These are phyloP conservation scores for Domatiomyces globalis DNA, from an alignment of 2,329 filamentous ascomycete species.

Conservation along the genomic window DNA sequence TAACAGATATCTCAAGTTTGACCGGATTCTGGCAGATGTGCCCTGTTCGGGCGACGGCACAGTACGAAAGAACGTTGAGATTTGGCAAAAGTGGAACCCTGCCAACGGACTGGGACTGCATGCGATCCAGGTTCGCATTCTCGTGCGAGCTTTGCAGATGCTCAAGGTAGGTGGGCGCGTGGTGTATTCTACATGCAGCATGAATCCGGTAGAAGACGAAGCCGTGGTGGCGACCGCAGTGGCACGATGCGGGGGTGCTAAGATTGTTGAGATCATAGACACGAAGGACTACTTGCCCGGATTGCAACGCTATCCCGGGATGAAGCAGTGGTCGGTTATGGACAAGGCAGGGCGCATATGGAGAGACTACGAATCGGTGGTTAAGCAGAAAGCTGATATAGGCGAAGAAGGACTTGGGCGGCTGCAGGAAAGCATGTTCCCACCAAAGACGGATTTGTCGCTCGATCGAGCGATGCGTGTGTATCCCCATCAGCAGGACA, in stretches of 20 bases:
- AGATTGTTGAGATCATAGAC: constrained; percentile 72
- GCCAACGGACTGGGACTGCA: constrained; percentile 78
- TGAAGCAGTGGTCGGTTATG: constrained; percentile 80
- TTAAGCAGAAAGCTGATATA: constrained; percentile 48
- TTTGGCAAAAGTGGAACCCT: constrained; percentile 93
- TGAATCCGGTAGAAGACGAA: constrained; percentile 98
- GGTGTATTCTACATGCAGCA: constrained; percentile 95
- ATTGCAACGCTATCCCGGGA: constrained; percentile 60
- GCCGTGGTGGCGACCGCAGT: constrained; percentile 80
- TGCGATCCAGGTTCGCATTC: constrained; percentile 71
- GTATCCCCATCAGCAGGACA: constrained; percentile 91
- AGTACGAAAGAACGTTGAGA: constrained; percentile 74
- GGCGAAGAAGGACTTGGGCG: constrained; percentile 47
- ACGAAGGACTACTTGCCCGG: constrained; percentile 63
- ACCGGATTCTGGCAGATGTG: constrained; percentile 89
- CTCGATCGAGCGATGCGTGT: constrained; percentile 85
- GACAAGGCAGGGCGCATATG: constrained; percentile 71
- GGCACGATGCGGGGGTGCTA: constrained; percentile 68
- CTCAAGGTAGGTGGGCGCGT: constrained; percentile 87
- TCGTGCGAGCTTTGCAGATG: constrained; percentile 86
- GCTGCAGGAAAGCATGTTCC: constrained; percentile 73
- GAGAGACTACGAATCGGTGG: constrained; percentile 68
- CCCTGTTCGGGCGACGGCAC: constrained; percentile 96
- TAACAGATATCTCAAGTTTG: constrained; percentile 79
- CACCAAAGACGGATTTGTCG: constrained; percentile 52